Base-by-base conservation (phyloP, 257 asterid genomes). In the Anisodus acutangulus region DNA sequence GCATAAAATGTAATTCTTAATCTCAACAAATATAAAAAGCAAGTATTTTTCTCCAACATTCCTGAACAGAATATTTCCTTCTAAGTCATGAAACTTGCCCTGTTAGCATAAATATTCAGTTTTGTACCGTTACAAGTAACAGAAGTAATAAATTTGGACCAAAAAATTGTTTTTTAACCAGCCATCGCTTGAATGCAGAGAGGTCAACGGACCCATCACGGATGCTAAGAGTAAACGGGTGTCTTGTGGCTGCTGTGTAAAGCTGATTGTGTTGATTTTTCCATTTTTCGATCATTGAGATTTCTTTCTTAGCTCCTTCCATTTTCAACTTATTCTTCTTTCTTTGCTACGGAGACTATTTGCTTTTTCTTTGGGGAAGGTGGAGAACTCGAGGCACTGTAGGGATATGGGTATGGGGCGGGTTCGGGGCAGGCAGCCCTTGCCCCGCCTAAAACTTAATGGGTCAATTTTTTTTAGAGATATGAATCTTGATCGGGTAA, bases 131-230 rank as follows among this genome's bases (percentile, higher is more conserved):
- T 43, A 45, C n/a, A 62, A 60, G 82, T 62, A 58, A 67, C 16
- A 22, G 17, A 63, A 60, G 53, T 5, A 43, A 26, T 45, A 60
- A 59, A 19, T 17, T 59, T 17, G 17, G 11, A 55, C 11, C 26
- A 39, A n/a, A n/a, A n/a, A n/a, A n/a, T n/a, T n/a, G n/a, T n/a
- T n/a, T 53, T 3, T 15, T 82, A 86, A 94, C 99, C 97, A 95
- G 96, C 99, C 98, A 95, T 4, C 92, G 88, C 86, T 91, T 94
- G 97, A 95, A 94, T 83, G 94, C 84, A 55, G 92, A 84, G 68
- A 90, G 39, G 82, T 91, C 87, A 55, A 94, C 86, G 59, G 98
- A 88, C n/a, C 97, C 99, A 86, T 93, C 94, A 45, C 93, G 93
- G 84, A 95, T 93, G 63, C 89, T 87, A 84, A 85, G 92, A 64